These are phyloP conservation scores for Apocynum venetum DNA, from an alignment of 257 asterid genomes.

Conservation along the genomic window DNA sequence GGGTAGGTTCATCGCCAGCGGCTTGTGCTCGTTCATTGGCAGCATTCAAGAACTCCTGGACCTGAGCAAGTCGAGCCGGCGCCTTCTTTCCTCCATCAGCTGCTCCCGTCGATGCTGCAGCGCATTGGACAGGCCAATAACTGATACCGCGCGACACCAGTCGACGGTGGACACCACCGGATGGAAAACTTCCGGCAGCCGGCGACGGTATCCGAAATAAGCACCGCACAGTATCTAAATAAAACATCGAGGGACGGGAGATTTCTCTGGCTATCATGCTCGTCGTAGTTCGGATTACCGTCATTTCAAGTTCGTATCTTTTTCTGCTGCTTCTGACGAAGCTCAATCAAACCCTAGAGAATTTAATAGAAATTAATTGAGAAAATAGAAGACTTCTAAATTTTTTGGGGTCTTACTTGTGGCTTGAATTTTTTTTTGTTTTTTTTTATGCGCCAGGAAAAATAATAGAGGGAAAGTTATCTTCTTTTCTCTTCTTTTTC, in stretches of 20 bases:
- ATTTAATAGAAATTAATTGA: neutral
- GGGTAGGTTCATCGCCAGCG: slow-evolving; percentile 63
- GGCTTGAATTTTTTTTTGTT: neutral
- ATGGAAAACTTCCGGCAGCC: slow-evolving; percentile 11
- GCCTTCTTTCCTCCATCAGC: slow-evolving; percentile 53
- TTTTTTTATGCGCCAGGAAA: no score
- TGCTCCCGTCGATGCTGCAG: slow-evolving; percentile 32
- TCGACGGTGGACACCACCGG: neutral
- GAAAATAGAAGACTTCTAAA: neutral
- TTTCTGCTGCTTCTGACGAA: neutral
- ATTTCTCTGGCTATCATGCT: slow-evolving; percentile 36
- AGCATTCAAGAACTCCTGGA: slow-evolving; percentile 61
- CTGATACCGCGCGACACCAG: slow-evolving; percentile 16
- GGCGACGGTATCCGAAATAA: slow-evolving; percentile 23
- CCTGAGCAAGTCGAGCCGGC: slow-evolving; percentile 66
- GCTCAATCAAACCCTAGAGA: slow-evolving; percentile 17
- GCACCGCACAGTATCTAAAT: slow-evolving; percentile 18
- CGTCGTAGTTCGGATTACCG: slow-evolving; percentile 42
- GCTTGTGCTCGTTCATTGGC: slow-evolving; percentile 79
- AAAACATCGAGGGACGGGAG: slow-evolving; percentile 35
- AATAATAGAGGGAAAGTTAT: no score
- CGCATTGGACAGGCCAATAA: slow-evolving; percentile 35
- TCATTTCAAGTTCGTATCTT: slow-evolving; percentile 22
- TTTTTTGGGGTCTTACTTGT: neutral
- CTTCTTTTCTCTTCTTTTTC: no score